These are phyloP conservation scores for Canavalia gladiata DNA, from an alignment of 306 rosid genomes.

Conservation along the genomic window DNA sequence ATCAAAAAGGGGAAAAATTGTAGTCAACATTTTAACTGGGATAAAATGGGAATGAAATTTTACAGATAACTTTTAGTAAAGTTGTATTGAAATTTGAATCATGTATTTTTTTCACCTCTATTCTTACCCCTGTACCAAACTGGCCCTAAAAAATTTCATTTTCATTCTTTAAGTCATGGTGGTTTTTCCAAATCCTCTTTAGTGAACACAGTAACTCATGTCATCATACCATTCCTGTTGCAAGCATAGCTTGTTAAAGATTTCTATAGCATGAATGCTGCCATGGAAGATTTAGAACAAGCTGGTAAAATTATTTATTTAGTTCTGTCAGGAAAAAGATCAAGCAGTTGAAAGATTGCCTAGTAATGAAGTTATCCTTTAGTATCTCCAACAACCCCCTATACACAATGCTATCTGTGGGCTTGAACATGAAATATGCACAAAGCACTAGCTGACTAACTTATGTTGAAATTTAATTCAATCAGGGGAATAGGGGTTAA, in stretches of 20 bases:
- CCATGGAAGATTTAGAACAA: conserved; percentile 30
- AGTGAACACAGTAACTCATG: neutral
- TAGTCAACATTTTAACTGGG: neutral
- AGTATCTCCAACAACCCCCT: neutral
- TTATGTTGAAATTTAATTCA: conserved; percentile 29
- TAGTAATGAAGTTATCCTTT: conserved; percentile 26
- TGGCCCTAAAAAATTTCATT: neutral
- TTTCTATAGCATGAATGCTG: conserved; percentile 33
- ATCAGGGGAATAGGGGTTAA: neutral
- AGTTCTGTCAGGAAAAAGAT: conserved; percentile 31
- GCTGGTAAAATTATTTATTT: neutral
- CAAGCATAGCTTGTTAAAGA: conserved; percentile 32
- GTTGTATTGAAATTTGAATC: conserved; percentile 12
- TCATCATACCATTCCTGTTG: conserved; percentile 1
- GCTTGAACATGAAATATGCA: conserved; percentile 25
- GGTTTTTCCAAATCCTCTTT: conserved; percentile 3
- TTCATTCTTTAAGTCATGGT: neutral
- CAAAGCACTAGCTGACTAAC: neutral
- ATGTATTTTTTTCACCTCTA: neutral
- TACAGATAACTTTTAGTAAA: conserved; percentile 13
- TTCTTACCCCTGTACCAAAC: neutral
- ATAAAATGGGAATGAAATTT: neutral
- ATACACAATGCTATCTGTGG: neutral
- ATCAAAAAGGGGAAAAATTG: neutral
- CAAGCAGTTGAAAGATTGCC: conserved; percentile 28